These are phyloP conservation scores for Penicillium pancosmium DNA, from an alignment of 495 filamentous ascomycete genomes.

Conservation along the genomic window DNA sequence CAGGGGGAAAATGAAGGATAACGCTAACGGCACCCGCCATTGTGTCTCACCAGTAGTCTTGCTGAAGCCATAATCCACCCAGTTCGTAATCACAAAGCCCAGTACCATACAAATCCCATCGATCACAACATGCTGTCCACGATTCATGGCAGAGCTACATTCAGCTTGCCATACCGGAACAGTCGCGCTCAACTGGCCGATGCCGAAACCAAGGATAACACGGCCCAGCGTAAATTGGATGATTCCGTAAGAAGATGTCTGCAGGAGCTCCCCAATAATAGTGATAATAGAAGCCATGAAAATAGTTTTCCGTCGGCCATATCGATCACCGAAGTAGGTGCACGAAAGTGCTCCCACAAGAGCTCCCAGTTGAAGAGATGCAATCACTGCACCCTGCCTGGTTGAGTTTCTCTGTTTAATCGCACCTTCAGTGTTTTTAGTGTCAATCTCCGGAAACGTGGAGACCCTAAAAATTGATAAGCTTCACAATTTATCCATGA, in stretches of 20 bases:
- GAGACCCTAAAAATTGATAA: not conserved
- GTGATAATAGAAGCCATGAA: conserved; percentile 27
- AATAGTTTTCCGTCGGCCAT: conserved; percentile 39
- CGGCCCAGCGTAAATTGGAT: conserved; percentile 47
- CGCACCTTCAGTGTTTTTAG: not conserved
- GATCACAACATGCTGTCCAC: conserved; percentile 19
- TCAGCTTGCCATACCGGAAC: conserved; percentile 52
- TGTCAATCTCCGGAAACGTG: conserved; percentile 1
- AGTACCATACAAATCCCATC: not conserved
- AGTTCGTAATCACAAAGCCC: not conserved
- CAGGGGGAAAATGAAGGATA: not conserved
- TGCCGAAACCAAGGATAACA: conserved; percentile 40
- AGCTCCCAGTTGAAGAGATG: conserved; percentile 20
- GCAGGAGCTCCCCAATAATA: conserved; percentile 30
- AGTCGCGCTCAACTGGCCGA: conserved; percentile 41
- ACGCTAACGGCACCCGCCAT: conserved; percentile 3
- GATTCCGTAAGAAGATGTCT: conserved; percentile 46
- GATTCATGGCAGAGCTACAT: conserved; percentile 32
- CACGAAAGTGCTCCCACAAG: conserved; percentile 29
- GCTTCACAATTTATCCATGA: not conserved
- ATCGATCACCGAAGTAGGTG: conserved; percentile 31
- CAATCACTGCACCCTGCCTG: not conserved
- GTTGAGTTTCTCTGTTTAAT: not conserved
- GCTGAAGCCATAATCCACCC: conserved; percentile 5
- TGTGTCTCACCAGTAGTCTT: not conserved